Conservation (phyloP, 768 basidiomycete species). For the Termitomyces sp. region DNA sequence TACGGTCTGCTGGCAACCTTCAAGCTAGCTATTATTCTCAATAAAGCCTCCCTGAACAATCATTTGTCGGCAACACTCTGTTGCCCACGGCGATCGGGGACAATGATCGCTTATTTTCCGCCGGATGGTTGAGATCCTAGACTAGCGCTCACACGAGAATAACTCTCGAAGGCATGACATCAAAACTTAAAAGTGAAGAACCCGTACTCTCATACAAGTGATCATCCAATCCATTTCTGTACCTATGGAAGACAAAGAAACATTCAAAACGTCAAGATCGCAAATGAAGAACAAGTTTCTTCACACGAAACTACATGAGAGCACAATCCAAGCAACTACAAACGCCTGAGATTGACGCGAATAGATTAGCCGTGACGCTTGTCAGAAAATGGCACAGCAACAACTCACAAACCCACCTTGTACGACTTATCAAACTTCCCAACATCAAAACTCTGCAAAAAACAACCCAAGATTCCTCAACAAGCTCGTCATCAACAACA, state of each 20-base stretch:
- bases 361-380: not conserved
- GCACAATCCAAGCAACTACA: not conserved
- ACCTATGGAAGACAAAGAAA: not conserved
- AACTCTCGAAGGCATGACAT: too few relatives aligned
- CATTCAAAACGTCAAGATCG: not conserved
- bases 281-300: not conserved
- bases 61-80: too few relatives aligned
- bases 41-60: too few relatives aligned
- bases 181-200: too few relatives aligned
- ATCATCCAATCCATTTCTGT: too few relatives aligned
- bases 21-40: not conserved
- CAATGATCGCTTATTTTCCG: too few relatives aligned
- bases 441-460: constrained; percentile 12
- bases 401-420: constrained; percentile 10
- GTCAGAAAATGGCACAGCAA: not conserved
- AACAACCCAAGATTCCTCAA: constrained; percentile 13
- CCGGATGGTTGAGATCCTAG: too few relatives aligned
- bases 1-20: not conserved
- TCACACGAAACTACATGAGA: too few relatives aligned
- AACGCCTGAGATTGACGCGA: constrained; percentile 10
- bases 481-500: constrained; percentile 12
- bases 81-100: too few relatives aligned
- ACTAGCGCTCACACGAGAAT: too few relatives aligned
- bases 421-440: constrained; percentile 17
- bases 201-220: too few relatives aligned